Evolutionary conservation across 176 grass and related monocot species (phyloP).

Genomic region (Raddia distichophylla): DNA sequence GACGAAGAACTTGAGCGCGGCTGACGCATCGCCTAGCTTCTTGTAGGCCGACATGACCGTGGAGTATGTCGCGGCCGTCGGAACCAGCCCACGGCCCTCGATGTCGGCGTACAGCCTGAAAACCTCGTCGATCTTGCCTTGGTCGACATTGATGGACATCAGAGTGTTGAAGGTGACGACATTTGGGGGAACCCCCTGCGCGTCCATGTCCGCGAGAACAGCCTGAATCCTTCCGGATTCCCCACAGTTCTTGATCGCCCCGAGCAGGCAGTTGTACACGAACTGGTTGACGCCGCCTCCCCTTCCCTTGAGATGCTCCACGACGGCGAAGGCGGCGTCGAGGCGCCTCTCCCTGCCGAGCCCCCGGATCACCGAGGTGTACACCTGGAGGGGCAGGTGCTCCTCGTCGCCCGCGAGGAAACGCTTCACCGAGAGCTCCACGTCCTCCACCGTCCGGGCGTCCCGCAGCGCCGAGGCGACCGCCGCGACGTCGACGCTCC

Average conservation of each 20-base stretch:
- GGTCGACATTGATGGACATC: conserved; percentile 73
- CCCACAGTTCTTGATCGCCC: conserved; percentile 64
- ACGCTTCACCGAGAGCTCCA: conserved; percentile 45
- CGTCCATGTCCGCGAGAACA: conserved; percentile 75
- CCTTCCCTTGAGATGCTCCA: conserved; percentile 70
- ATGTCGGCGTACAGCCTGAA: conserved; percentile 57
- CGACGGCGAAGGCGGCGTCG: conserved; percentile 69
- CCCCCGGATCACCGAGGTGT: conserved; percentile 66
- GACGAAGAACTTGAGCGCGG: conserved; percentile 57
- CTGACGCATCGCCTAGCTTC: conserved; percentile 61
- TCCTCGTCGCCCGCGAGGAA: conserved; percentile 23
- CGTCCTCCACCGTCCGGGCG: conserved; percentile 59
- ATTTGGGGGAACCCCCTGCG: conserved; percentile 57
- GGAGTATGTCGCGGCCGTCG: conserved; percentile 64
- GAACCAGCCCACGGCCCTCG: conserved; percentile 55
- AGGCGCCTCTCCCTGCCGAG: conserved; percentile 53
- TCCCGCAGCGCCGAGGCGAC: conserved; percentile 50
- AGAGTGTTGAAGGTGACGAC: conserved; percentile 78
- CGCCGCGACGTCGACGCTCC: conserved; percentile 57
- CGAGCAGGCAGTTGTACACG: conserved; percentile 82
- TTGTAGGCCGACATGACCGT: conserved; percentile 72
- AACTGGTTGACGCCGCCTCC: conserved; percentile 56
- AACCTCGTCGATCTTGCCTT: conserved; percentile 55
- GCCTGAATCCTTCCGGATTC: conserved; percentile 43
- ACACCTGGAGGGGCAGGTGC: conserved; percentile 71